These are phyloP conservation scores for Cicer pinnatifidum DNA, from an alignment of 306 rosid species.

Conservation along the genomic window DNA sequence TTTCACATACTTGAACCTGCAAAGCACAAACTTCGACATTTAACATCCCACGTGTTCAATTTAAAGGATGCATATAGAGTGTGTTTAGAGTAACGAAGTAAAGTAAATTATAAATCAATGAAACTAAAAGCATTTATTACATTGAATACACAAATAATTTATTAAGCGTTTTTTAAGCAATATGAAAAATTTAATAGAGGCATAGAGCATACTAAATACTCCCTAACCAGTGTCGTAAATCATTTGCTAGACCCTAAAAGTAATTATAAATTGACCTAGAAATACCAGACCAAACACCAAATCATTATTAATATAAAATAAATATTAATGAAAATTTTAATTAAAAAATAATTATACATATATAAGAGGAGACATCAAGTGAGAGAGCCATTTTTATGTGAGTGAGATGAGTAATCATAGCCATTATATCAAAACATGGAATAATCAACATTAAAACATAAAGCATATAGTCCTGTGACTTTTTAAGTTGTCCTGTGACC, in stretches of 20 bases:
- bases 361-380: too few species aligned
- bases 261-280: neutral
- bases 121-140: slow-evolving; percentile 11
- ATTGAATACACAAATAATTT: slow-evolving; percentile 8
- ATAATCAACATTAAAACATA: neutral
- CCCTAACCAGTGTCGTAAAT: neutral
- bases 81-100: neutral
- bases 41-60: slow-evolving; percentile 16
- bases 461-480: neutral
- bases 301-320: neutral
- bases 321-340: neutral
- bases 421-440: neutral
- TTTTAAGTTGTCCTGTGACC: neutral
- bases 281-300: slow-evolving; percentile 11
- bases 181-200: neutral
- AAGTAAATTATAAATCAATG: neutral
- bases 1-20: slow-evolving; percentile 95
- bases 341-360: too few species aligned
- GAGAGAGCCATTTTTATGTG: too few species aligned
- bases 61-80: slow-evolving; percentile 5
- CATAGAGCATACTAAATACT: neutral
- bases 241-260: too few species aligned
- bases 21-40: slow-evolving; percentile 34
- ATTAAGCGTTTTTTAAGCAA: neutral
- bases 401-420: neutral